Base-by-base conservation (phyloP, 176 grass and related monocot genomes). In the Pontederia crassipes region DNA sequence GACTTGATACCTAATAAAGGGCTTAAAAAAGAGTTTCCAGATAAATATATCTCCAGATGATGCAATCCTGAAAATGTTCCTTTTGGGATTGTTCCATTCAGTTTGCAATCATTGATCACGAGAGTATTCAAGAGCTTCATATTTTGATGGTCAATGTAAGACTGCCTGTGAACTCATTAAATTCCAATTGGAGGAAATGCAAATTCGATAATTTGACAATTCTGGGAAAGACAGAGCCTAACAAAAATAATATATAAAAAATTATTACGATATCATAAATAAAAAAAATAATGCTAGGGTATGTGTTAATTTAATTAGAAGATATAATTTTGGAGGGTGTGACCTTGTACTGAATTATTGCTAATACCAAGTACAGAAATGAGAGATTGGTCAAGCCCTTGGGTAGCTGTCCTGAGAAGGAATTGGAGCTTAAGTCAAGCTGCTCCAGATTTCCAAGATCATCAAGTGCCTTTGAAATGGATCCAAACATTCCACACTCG, bases 211-310 rank as follows among this genome's bases (percentile, higher is more conserved):
- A 59, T 28, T 85, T 79, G 47, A 73, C 81, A 29, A 98, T 83
- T n/a, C 74, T 80, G 55, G 64, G 76, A 16, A 87, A 84, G 48
- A 97, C n/a, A n/a, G n/a, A n/a, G n/a, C n/a, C n/a, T n/a, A n/a
- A n/a, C n/a, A n/a, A n/a, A n/a, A n/a, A n/a, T n/a, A 53, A 61
- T 75, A 14, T n/a, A 87, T 87, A 67, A 62, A 46, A 51, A 97
- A 88, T 59, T 60, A 72, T 65, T 97, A 91, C n/a, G 81, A 85
- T 6, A 81, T 87, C 20, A 95, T 72, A 70, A 95, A 65, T n/a
- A n/a, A n/a, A n/a, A n/a, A n/a, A n/a, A n/a, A n/a, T n/a, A n/a
- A n/a, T n/a, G n/a, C n/a, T n/a, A n/a, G n/a, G n/a, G n/a, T n/a
- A n/a, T n/a, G n/a, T n/a, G n/a, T n/a, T n/a, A n/a, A n/a, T n/a